Evolutionary conservation across 2,329 filamentous ascomycete genomes (phyloP), one percentile per base, ranked within the genome.

Genomic region (Colletotrichum sp.): DNA sequence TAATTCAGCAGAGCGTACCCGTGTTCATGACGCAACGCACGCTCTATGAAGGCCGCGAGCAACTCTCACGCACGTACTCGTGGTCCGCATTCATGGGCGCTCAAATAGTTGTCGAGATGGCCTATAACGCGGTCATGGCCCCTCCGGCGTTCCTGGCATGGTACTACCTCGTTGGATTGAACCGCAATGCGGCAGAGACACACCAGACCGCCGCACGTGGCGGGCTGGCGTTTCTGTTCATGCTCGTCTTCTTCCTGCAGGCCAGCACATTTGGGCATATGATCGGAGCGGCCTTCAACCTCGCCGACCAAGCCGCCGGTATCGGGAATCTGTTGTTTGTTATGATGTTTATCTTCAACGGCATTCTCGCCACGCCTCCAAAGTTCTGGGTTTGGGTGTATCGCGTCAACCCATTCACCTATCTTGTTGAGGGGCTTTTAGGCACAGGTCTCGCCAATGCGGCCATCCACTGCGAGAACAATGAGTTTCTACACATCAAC

Each of bases 371-470:
- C n/a, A 85, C 87, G 6, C 93, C 93, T n/a, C 93, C 94, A 0
- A 86, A 90, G 4, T 95, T 95, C 87, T 96, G 94, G 94, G 91
- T 92, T 78, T 95, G 94, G 87, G 93, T 95, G 91, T 95, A 95
- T 82, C 90, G 93, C 48, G 85, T 94, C 67, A 94, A 92, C 1
- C 94, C 95, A 0, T 92, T 96, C 81, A 95, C 93, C 0, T 96
- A 96, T 81, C 86, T 95, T 3, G 90, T 95, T 39, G 89, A 90
- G 57, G 93, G 91, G 1, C 89, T 96, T 81, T 83, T 95, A 7
- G 89, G 91, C 0, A 90, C 90, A 3, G 92, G 90, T 1, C 85
- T 96, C 30, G 92, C 92, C 12, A 91, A 92, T 78, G 90, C 90
- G 0, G 57, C 80, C 0, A 90, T 95, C 26, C 79, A 81, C 2